Percentiles rank a stretch among this genome's conserved stretches.
Conservation (phyloP, 192 early-diverging fungal genomes). For the Blastocladiella britannica region DNA sequence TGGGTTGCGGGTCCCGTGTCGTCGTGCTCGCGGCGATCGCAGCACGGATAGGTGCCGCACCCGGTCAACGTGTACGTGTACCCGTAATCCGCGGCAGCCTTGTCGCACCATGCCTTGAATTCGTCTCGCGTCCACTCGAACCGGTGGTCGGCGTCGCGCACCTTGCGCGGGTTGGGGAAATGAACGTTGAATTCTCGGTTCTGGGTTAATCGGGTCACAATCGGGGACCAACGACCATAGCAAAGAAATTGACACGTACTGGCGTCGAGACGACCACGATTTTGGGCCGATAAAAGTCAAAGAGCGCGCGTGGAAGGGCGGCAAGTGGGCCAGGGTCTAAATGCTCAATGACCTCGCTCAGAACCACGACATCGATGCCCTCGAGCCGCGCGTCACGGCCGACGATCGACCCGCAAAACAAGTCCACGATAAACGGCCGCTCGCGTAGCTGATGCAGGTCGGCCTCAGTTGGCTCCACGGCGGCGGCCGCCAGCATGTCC, state of each 20-base stretch:
- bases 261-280: conserved; percentile 53
- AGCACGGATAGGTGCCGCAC: too few species aligned
- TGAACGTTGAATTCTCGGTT: conserved; percentile 84
- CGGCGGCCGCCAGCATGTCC: not conserved
- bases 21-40: too few species aligned
- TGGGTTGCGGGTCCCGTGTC: too few species aligned
- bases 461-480: not conserved
- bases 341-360: conserved; percentile 38
- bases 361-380: not conserved
- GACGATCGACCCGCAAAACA: not conserved
- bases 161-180: conserved; percentile 59
- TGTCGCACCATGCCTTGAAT: conserved; percentile 51
- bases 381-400: not conserved
- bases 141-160: conserved; percentile 71
- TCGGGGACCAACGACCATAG: conserved; percentile 11
- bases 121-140: conserved; percentile 89
- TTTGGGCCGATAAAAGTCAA: conserved; percentile 47
- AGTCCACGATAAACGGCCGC: not conserved
- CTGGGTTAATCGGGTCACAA: conserved; percentile 9
- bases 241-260: not conserved
- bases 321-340: conserved; percentile 32
- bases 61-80: not conserved
- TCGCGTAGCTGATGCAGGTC: not conserved
- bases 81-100: not conserved
- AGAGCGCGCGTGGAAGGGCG: conserved; percentile 30